These are phyloP conservation scores for Chlamydomonas applanata DNA, from an alignment of 139 green algal species.

Conservation along the genomic window DNA sequence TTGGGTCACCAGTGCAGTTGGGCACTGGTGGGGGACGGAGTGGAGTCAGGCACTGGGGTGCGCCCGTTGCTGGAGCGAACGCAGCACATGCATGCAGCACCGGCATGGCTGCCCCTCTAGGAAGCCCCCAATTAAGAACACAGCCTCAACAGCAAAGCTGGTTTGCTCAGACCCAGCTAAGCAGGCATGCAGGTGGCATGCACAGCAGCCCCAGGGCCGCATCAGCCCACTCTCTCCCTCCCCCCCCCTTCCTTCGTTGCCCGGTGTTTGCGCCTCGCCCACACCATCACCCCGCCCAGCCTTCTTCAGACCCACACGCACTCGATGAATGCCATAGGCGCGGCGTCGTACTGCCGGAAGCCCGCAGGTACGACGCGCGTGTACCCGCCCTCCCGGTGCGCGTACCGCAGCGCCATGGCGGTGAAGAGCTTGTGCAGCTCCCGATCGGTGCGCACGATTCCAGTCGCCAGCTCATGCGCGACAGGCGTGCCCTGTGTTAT, in stretches of 20 bases:
- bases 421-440: slow-evolving; percentile 88
- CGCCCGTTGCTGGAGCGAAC: neutral
- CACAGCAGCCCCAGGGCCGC: neutral
- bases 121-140: neutral
- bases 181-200: neutral
- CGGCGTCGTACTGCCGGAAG: slow-evolving; percentile 68
- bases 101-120: neutral
- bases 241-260: neutral
- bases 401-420: slow-evolving; percentile 79
- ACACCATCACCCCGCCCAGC: too few relatives aligned
- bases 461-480: slow-evolving; percentile 51
- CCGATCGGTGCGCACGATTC: slow-evolving; percentile 71
- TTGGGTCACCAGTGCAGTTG: neutral
- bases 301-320: too few relatives aligned
- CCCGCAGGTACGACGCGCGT: slow-evolving; percentile 78
- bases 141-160: neutral
- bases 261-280: neutral
- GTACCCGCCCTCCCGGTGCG: slow-evolving; percentile 84
- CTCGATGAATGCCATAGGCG: slow-evolving; percentile 90
- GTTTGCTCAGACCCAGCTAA: neutral
- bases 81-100: neutral
- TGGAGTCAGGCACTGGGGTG: too few relatives aligned
- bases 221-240: neutral
- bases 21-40: neutral
- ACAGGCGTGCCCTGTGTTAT: slow-evolving; percentile 59